Evolutionary conservation across 805 yeast species (phyloP).

Genomic region (Candida montana): DNA sequence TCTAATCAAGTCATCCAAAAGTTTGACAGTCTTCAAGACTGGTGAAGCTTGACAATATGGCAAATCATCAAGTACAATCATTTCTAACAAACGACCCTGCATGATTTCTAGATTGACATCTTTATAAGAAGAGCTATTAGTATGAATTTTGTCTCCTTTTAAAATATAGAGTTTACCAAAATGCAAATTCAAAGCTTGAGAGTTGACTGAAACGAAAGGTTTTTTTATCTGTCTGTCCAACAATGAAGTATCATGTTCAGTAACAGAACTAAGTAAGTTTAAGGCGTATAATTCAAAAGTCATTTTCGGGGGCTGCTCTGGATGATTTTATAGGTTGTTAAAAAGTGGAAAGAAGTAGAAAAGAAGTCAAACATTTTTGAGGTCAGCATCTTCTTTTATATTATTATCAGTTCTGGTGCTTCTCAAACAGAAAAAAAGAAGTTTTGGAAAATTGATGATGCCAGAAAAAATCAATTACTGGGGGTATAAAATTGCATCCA

Average conservation of each 20-base stretch:
- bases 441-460: too few species aligned
- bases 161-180: background rate
- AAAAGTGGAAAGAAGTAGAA: background rate
- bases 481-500: too few species aligned
- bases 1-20: too few species aligned
- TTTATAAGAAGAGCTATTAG: background rate
- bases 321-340: too few species aligned
- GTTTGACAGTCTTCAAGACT: background rate
- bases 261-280: background rate
- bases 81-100: slow-evolving; percentile 7
- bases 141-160: slow-evolving; percentile 1
- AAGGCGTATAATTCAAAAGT: background rate
- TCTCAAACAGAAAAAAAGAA: too few species aligned
- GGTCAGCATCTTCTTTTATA: too few species aligned
- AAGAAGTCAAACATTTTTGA: too few species aligned
- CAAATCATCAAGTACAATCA: slow-evolving; percentile 5
- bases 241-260: background rate
- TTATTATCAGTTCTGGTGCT: too few species aligned
- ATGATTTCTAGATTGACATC: slow-evolving; percentile 2
- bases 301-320: background rate
- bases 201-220: background rate
- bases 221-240: too few species aligned
- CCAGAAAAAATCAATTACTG: too few species aligned
- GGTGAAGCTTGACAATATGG: background rate
- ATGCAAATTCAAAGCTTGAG: background rate